phyloP scores from a whole-genome alignment of 2,329 filamentous ascomycete genomes.

The Fusarium sp. region DNA sequence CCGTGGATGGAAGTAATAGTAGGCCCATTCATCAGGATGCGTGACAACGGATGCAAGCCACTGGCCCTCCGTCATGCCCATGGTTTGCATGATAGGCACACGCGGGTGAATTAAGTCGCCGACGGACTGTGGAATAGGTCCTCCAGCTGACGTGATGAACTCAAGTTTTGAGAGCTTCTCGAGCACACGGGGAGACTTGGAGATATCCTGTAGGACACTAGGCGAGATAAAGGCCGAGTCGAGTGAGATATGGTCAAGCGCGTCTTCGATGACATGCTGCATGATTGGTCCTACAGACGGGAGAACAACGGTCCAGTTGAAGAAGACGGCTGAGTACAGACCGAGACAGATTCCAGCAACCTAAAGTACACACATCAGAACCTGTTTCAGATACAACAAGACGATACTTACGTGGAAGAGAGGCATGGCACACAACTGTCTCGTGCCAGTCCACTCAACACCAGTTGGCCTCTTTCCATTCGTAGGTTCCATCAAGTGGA shows the following conservation, averaged over 20 bases:
- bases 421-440: neutral
- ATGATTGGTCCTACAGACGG: neutral
- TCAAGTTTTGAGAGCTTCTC: neutral
- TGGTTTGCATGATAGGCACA: neutral
- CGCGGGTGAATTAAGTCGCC: neutral
- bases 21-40: neutral
- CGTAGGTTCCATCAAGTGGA: neutral
- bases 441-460: neutral
- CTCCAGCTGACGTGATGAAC: neutral
- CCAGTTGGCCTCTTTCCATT: neutral
- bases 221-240: neutral
- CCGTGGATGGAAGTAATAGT: neutral
- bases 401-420: neutral
- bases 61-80: neutral
- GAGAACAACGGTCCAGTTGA: neutral
- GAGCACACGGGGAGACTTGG: neutral
- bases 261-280: neutral
- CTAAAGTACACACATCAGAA: neutral
- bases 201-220: neutral
- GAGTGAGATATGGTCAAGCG: neutral
- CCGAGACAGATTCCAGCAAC: neutral
- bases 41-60: neutral
- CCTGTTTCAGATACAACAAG: fast-evolving
- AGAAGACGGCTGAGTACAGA: neutral
- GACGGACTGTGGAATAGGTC: neutral